Conservation (phyloP, 257 asterid species). For the Capsicum rhomboideum region DNA sequence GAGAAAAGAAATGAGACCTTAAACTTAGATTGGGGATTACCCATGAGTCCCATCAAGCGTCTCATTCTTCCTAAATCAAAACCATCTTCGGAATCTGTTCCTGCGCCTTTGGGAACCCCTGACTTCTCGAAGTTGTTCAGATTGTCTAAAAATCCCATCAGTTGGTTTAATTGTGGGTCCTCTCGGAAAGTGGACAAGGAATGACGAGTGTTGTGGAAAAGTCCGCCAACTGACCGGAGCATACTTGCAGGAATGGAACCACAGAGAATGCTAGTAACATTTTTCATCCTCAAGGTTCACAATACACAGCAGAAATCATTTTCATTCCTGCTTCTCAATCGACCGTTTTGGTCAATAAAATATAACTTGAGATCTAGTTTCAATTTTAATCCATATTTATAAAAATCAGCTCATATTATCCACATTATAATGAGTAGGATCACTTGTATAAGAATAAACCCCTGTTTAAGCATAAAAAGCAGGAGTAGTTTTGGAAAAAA, state of each 20-base stretch:
- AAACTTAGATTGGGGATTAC: constrained; percentile 74
- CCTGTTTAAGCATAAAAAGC: no score
- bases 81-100: constrained; percentile 74
- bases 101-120: constrained; percentile 86
- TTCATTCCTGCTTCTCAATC: not conserved
- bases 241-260: constrained; percentile 1
- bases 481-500: no score
- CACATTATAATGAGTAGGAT: no score
- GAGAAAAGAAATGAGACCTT: constrained; percentile 39
- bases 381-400: no score
- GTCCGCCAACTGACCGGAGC: not conserved
- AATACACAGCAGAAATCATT: not conserved
- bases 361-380: no score
- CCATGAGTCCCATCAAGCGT: constrained; percentile 57
- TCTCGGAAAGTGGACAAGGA: constrained; percentile 29
- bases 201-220: constrained; percentile 14
- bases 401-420: no score
- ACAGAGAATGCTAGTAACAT: not conserved
- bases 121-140: constrained; percentile 77
- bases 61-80: constrained; percentile 91
- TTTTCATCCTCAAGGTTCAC: not conserved
- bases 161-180: constrained; percentile 38
- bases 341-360: no score
- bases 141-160: constrained; percentile 50
- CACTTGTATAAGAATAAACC: no score